These are phyloP conservation scores for Emergomyces pasteurianus DNA, from an alignment of 2,329 filamentous ascomycete genomes.

Conservation along the genomic window DNA sequence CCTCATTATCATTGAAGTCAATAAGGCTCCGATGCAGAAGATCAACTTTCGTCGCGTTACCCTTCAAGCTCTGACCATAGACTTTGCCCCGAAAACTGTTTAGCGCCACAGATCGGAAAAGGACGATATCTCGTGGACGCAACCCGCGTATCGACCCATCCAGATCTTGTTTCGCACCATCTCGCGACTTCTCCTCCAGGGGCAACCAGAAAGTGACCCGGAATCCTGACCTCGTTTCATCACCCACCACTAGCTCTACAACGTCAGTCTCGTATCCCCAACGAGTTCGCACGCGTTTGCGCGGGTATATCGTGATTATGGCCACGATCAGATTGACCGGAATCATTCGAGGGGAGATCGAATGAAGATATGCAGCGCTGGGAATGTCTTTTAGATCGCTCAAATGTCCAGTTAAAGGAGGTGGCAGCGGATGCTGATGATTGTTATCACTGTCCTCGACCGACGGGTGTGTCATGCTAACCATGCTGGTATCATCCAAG, in stretches of 20 bases:
- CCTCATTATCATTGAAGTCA: conserved; percentile 41
- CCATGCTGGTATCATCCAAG: conserved; percentile 6
- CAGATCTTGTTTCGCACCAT: conserved; percentile 20
- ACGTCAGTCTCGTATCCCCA: conserved; percentile 47
- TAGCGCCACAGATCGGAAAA: conserved; percentile 69
- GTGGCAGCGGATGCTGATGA: conserved; percentile 3
- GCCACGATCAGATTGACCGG: conserved; percentile 73
- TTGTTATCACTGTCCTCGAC: conserved; percentile 6
- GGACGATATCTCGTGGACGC: conserved; percentile 61
- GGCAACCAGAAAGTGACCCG: conserved; percentile 72
- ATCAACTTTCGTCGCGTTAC: conserved; percentile 56
- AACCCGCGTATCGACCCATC: conserved; percentile 37
- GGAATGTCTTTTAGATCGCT: conserved; percentile 61
- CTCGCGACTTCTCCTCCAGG: conserved; percentile 6
- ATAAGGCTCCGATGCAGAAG: conserved; percentile 49
- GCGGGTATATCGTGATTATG: conserved; percentile 57
- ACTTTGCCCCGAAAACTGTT: conserved; percentile 64
- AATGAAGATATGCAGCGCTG: conserved; percentile 49
- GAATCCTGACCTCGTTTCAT: conserved; percentile 74
- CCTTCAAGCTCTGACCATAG: conserved; percentile 70
- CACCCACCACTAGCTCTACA: conserved; percentile 68
- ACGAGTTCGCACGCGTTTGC: conserved; percentile 54
- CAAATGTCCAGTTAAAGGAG: conserved; percentile 36
- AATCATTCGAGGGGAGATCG: conserved; percentile 66
- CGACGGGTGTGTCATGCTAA: conserved; percentile 2